These are phyloP conservation scores for Paraphaeosphaeria sporulosa DNA, from an alignment of 2,329 filamentous ascomycete species.

Conservation along the genomic window DNA sequence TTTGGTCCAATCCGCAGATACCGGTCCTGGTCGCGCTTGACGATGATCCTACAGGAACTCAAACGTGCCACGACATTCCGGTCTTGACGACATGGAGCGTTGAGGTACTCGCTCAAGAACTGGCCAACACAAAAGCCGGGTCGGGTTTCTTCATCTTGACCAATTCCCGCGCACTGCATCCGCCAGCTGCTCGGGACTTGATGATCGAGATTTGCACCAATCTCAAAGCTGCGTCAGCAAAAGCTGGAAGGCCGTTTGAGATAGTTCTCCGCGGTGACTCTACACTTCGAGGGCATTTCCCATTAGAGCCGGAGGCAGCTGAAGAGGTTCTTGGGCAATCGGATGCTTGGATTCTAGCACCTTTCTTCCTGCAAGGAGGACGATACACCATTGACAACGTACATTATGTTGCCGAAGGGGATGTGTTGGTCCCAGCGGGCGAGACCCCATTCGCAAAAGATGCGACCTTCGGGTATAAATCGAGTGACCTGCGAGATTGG, in stretches of 20 bases:
- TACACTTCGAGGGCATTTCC: conserved; percentile 65
- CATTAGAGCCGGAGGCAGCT: conserved; percentile 61
- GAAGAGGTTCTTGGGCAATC: conserved; percentile 59
- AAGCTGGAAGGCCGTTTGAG: conserved; percentile 55
- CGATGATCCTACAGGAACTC: conserved; percentile 67
- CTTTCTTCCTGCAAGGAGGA: conserved; percentile 67
- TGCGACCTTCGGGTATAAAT: conserved; percentile 65
- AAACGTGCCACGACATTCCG: conserved; percentile 66
- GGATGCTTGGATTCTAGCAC: conserved; percentile 64
- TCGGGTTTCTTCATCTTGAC: conserved; percentile 68
- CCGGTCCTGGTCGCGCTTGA: conserved; percentile 54
- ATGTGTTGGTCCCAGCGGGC: conserved; percentile 58
- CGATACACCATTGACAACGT: conserved; percentile 65
- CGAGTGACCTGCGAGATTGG: conserved; percentile 62
- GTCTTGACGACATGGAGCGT: conserved; percentile 64
- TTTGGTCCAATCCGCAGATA: conserved; percentile 25
- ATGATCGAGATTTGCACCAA: conserved; percentile 62
- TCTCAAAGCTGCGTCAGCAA: conserved; percentile 54
- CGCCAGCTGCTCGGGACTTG: conserved; percentile 56
- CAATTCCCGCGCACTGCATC: conserved; percentile 65
- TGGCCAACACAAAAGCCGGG: conserved; percentile 41
- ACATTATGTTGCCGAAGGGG: conserved; percentile 65
- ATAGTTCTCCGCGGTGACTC: conserved; percentile 66
- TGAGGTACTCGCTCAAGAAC: conserved; percentile 54
- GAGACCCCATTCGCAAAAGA: conserved; percentile 65